These are phyloP conservation scores for Yamadazyma blattariae DNA, from an alignment of 1,139 yeast species.

Conservation along the genomic window DNA sequence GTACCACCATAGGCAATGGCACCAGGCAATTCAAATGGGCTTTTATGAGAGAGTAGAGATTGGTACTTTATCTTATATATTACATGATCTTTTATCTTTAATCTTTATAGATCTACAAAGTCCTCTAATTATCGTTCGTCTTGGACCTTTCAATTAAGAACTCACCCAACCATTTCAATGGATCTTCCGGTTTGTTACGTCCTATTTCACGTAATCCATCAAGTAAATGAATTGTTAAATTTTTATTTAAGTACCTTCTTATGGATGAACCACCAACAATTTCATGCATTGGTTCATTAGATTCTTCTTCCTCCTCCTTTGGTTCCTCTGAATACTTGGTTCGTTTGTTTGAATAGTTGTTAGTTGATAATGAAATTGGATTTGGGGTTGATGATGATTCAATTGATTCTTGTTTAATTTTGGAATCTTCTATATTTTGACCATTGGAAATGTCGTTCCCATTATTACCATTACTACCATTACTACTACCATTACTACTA, in stretches of 20 bases:
- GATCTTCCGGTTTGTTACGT: constrained; percentile 61
- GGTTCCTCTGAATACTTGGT: constrained; percentile 8
- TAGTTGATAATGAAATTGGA: background rate
- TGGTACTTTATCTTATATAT: background rate
- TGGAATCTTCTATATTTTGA: too few relatives aligned
- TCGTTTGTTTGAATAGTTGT: constrained; percentile 2
- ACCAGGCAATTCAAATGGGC: too few relatives aligned
- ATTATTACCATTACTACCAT: too few relatives aligned
- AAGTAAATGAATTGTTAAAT: constrained; percentile 64
- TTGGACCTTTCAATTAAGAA: constrained; percentile 51
- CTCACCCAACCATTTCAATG: constrained; percentile 69
- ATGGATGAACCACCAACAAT: constrained; percentile 81
- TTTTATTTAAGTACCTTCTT: constrained; percentile 71
- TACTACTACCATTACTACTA: too few relatives aligned
- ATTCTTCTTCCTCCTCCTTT: constrained; percentile 5
- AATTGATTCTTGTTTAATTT: background rate
- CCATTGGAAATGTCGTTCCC: too few relatives aligned
- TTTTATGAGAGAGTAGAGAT: too few relatives aligned
- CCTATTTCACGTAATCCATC: constrained; percentile 68
- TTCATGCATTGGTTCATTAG: constrained; percentile 35
- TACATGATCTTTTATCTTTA: background rate
- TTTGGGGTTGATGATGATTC: constrained; percentile 1
- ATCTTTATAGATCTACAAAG: too few relatives aligned
- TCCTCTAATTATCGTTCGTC: too few relatives aligned
- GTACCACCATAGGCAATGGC: too few relatives aligned